Percentiles rank a stretch among this genome's conserved stretches.
These are phyloP conservation scores for Myxozyma udenii DNA, from an alignment of 805 yeast genomes.

Conservation along the genomic window DNA sequence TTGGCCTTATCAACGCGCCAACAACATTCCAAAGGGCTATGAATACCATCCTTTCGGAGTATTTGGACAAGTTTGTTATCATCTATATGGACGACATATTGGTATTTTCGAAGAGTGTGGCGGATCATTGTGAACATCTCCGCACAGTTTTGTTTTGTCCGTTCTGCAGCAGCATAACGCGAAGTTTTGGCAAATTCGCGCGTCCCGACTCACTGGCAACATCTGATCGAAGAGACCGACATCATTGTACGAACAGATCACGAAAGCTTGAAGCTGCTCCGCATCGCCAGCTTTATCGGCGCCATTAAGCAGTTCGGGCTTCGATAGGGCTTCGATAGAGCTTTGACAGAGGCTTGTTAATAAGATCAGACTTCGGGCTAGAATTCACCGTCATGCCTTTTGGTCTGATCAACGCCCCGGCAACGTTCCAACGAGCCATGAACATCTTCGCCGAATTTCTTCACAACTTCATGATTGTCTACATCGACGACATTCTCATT, in stretches of 20 bases:
- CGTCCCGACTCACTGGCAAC: too few species aligned
- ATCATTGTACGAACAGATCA: too few species aligned
- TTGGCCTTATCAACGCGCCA: constrained; percentile 35
- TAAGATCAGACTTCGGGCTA: too few species aligned
- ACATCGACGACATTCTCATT: constrained; percentile 27
- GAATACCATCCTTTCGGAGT: constrained; percentile 8
- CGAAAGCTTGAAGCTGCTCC: too few species aligned
- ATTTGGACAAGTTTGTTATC: constrained; percentile 7
- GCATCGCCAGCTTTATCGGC: too few species aligned
- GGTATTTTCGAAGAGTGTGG: constrained; percentile 9
- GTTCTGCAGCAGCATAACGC: too few species aligned
- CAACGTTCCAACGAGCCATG: constrained; percentile 31
- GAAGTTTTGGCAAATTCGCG: too few species aligned
- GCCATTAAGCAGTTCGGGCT: too few species aligned
- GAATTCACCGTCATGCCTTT: constrained; percentile 37
- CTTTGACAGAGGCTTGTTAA: too few species aligned
- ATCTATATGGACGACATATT: constrained; percentile 32
- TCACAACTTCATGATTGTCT: constrained; percentile 16
- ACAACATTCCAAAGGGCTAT: constrained; percentile 31
- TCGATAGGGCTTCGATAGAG: too few species aligned
- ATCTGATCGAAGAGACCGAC: too few species aligned
- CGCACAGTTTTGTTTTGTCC: neutral
- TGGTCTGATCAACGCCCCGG: constrained; percentile 34
- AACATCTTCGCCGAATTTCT: constrained; percentile 10
- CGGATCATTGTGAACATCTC: constrained; percentile 21